A percentile compares a stretch with the other conserved stretches of the same genome.
phyloP scores from a whole-genome alignment of 2,329 filamentous ascomycete genomes.

The Ceratocystis cubensis region DNA sequence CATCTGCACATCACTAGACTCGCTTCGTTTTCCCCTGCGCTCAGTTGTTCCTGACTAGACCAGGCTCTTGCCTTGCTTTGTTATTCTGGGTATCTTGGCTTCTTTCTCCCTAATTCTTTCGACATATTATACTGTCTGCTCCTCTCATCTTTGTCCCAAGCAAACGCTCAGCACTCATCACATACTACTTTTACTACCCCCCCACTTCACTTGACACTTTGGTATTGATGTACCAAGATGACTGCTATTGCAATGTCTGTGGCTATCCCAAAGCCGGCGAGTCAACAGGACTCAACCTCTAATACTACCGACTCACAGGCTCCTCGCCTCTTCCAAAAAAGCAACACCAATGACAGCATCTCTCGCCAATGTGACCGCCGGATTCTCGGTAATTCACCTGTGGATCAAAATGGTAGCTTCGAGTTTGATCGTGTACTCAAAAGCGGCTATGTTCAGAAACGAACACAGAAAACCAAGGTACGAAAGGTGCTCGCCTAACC shows the following conservation, averaged over 20 bases:
- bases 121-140: neutral
- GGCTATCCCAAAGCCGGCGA: slow-evolving; percentile 14
- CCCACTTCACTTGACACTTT: neutral
- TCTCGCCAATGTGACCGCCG: slow-evolving; percentile 9
- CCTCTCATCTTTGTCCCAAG: neutral
- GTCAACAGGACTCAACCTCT: neutral
- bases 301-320: neutral
- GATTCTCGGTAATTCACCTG: slow-evolving; percentile 56
- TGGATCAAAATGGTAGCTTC: slow-evolving; percentile 91
- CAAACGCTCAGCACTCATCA: neutral
- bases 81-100: neutral
- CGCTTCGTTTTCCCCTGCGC: neutral
- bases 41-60: slow-evolving; percentile 2
- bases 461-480: slow-evolving; percentile 89
- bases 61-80: neutral
- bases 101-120: neutral
- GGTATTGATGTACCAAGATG: neutral
- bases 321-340: neutral
- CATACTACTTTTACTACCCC: neutral
- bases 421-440: slow-evolving; percentile 92
- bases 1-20: neutral
- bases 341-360: slow-evolving; percentile 3
- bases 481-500: slow-evolving; percentile 19
- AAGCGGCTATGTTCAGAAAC: slow-evolving; percentile 71
- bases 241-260: slow-evolving; percentile 17